A percentile compares a stretch with the other conserved stretches of the same genome.
phyloP scores from a whole-genome alignment of 2,329 filamentous ascomycete species.

The Dichotomopilus funicola region DNA sequence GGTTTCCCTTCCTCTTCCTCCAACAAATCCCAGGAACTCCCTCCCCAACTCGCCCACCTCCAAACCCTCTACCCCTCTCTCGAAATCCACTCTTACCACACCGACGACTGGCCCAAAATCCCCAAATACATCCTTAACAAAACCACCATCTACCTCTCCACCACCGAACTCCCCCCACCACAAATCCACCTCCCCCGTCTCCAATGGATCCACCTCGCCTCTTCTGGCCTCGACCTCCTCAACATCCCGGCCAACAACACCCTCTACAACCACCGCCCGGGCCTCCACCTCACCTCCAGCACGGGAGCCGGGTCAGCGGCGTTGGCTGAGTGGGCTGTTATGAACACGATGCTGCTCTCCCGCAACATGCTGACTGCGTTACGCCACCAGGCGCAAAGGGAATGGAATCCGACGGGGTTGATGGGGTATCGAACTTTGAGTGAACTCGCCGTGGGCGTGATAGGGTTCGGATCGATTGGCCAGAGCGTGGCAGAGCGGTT shows the following conservation, averaged over 20 bases:
- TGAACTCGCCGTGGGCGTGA: not conserved
- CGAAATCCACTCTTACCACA: not conserved
- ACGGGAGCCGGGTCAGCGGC: constrained; percentile 1
- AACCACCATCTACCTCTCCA: constrained; percentile 1
- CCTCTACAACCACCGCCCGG: constrained; percentile 1
- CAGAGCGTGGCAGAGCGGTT: constrained; percentile 1
- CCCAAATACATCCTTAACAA: constrained; percentile 3
- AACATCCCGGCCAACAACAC: not conserved
- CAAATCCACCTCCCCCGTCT: not conserved
- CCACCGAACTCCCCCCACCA: not conserved
- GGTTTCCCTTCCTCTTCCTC: not conserved
- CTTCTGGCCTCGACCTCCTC: not conserved
- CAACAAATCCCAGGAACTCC: not conserved
- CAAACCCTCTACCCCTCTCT: not conserved
- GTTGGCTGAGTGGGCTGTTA: constrained; percentile 1
- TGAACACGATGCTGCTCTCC: constrained; percentile 2
- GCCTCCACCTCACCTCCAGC: not conserved
- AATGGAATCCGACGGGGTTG: not conserved
- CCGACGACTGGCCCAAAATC: not conserved
- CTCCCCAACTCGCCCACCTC: no score
- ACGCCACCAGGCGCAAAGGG: not conserved
- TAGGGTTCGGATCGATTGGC: constrained; percentile 2
- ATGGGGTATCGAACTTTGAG: not conserved
- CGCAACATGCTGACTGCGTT: not conserved
- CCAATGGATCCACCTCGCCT: constrained; percentile 1